Evolutionary conservation across 768 basidiomycete genomes (phyloP).

Genomic region (Tephrocybe sp.): DNA sequence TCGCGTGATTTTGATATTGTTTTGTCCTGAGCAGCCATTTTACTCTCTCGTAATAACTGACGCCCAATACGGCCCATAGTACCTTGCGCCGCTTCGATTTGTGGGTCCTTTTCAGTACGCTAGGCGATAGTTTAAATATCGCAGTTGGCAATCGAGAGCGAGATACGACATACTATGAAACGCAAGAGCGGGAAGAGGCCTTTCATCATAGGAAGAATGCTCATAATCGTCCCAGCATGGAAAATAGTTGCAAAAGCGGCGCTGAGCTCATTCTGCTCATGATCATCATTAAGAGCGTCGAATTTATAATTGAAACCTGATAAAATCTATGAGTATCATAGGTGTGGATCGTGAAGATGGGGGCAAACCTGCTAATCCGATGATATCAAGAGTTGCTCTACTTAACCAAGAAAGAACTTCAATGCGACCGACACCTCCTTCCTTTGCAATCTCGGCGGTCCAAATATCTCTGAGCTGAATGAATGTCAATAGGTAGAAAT

Average conservation of each 20-base stretch:
- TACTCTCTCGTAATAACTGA: conserved; percentile 40
- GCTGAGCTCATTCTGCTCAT: conserved; percentile 40
- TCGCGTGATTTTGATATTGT: conserved; percentile 39
- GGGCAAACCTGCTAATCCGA: conserved; percentile 63
- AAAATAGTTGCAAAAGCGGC: conserved; percentile 45
- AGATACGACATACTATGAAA: conserved; percentile 26
- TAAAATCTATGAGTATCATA: conserved; percentile 26
- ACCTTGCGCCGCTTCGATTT: conserved; percentile 20
- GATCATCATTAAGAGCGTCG: conserved; percentile 18
- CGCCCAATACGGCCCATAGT: conserved; percentile 41
- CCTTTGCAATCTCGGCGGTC: conserved; percentile 32
- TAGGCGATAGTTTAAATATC: conserved; percentile 7
- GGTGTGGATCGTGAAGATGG: conserved; percentile 14
- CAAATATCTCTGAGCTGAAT: conserved; percentile 49
- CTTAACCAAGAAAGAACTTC: conserved; percentile 67
- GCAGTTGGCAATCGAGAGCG: conserved; percentile 26
- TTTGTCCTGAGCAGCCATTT: conserved; percentile 21
- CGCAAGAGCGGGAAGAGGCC: conserved; percentile 27
- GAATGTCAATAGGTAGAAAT: conserved; percentile 8
- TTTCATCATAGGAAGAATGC: conserved; percentile 23
- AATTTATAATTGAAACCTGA: conserved; percentile 28
- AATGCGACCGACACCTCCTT: conserved; percentile 29
- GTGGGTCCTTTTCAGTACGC: conserved; percentile 15
- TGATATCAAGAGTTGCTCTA: conserved; percentile 71
- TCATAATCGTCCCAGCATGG: conserved; percentile 32